Conservation (phyloP, 225 moss, liverwort and hornwort species). For the Rhytidiadelphus loreus region DNA sequence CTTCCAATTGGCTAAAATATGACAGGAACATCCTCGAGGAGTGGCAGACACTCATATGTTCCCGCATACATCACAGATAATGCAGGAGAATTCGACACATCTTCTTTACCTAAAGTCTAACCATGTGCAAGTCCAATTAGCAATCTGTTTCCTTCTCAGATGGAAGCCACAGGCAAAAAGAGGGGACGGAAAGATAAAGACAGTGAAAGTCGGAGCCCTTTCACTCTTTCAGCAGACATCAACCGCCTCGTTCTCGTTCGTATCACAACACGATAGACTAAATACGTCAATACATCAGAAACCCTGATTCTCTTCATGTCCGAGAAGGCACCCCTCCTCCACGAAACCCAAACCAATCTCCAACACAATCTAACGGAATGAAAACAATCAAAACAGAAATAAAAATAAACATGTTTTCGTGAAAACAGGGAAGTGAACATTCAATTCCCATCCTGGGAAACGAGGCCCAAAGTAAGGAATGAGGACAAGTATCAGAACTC, state of each 20-base stretch:
- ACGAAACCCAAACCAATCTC: neutral
- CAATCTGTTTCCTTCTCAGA: neutral
- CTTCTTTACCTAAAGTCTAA: neutral
- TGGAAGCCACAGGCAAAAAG: neutral
- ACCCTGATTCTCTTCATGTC: neutral
- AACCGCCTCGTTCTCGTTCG: slow-evolving; percentile 7
- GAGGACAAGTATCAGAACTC: slow-evolving; percentile 19
- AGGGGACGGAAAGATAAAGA: neutral
- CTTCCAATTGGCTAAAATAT: neutral
- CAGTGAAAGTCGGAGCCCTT: neutral
- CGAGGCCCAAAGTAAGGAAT: neutral
- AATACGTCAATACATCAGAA: neutral
- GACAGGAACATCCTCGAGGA: neutral
- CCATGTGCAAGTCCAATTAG: neutral
- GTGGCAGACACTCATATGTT: neutral
- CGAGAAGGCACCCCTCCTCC: neutral
- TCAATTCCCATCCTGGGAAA: neutral
- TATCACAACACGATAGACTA: slow-evolving; percentile 2
- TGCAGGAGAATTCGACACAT: neutral
- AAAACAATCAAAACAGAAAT: neutral
- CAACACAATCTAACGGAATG: neutral
- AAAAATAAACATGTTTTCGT: neutral
- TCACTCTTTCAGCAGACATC: neutral
- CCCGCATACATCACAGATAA: neutral
- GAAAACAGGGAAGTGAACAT: neutral